Evolutionary conservation across 78 protist genomes (phyloP), one percentile per base, ranked within the genome.

Genomic region (Speleostelium caveatum): DNA sequence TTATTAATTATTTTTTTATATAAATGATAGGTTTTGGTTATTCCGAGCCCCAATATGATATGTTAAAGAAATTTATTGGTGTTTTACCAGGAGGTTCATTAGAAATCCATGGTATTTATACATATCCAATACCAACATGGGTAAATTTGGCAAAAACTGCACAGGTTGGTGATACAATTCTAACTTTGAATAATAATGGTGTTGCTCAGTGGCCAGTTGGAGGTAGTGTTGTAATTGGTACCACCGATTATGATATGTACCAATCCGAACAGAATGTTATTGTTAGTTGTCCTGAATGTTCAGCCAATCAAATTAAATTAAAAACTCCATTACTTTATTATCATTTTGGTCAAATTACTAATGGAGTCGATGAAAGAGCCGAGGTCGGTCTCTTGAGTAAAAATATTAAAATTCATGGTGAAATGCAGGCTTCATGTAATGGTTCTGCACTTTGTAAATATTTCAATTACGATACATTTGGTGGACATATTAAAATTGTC

Each of bases 91-190:
- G 91, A 59, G 91, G 91, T 35, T 59, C 38, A 45, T 69, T 83
- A 16, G 91, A 83, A 60, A 16, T 83, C 12, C 91, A 83, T 42
- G 91, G 91, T 42, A 35, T 39, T 42, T n/a, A 51, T 10, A 69
- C 66, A 59, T 83, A 83, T 59, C 91, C 91, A 69, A 83, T 83
- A 12, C 91, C 91, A 83, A 59, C 77, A 17, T 83, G 91, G 91
- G 26, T 62, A 0, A 28, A 49, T 7, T 42, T 83, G n/a, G 59
- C 65, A 38, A 69, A 69, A 71, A 83, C 91, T 21, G 45, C 45
- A 24, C 53, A 33, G 2, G 19, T 22, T 28, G 73, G 65, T 53
- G 72, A 28, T 28, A 35, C 75, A 22, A 16, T 78, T 10, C 22
- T 83, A 19, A 68, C 19, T 33, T 38, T 56, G 41, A 39, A 41